Evolutionary conservation across 2,329 filamentous ascomycete species (phyloP).

Genomic region (Pseudogymnoascus sp.): DNA sequence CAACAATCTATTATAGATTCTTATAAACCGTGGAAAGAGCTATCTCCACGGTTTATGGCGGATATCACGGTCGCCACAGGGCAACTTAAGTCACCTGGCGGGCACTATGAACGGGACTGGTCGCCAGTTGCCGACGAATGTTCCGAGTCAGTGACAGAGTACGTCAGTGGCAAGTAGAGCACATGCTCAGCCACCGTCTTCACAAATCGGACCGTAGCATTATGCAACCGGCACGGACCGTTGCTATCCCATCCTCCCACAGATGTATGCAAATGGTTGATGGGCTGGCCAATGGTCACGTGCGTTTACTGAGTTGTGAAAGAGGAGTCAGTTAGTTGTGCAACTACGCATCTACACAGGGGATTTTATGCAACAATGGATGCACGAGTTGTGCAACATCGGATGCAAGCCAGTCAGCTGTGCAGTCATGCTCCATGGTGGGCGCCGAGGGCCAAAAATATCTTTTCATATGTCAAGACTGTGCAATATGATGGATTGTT

Average conservation of each 20-base stretch:
- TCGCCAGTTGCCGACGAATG: background rate
- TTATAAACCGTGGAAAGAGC: background rate
- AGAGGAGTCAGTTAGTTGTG: background rate
- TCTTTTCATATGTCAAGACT: background rate
- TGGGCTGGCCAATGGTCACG: background rate
- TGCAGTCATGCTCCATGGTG: background rate
- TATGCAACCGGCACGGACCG: background rate
- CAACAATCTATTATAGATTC: background rate
- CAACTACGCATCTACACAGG: background rate
- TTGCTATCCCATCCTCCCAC: background rate
- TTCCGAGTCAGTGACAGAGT: background rate
- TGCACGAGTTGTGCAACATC: background rate
- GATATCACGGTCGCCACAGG: background rate
- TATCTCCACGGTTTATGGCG: background rate
- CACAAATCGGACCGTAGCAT: background rate
- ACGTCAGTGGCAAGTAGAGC: background rate
- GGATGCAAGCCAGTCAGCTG: background rate
- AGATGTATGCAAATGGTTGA: background rate
- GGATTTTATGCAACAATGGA: background rate
- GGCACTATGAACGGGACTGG: background rate
- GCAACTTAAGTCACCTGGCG: background rate
- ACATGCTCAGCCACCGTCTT: background rate
- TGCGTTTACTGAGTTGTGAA: background rate
- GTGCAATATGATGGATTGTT: background rate
- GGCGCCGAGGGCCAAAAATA: background rate